Evolutionary conservation across 176 grass and related monocot genomes (phyloP), one percentile per base, ranked within the genome.

Genomic region (Carex pumila): DNA sequence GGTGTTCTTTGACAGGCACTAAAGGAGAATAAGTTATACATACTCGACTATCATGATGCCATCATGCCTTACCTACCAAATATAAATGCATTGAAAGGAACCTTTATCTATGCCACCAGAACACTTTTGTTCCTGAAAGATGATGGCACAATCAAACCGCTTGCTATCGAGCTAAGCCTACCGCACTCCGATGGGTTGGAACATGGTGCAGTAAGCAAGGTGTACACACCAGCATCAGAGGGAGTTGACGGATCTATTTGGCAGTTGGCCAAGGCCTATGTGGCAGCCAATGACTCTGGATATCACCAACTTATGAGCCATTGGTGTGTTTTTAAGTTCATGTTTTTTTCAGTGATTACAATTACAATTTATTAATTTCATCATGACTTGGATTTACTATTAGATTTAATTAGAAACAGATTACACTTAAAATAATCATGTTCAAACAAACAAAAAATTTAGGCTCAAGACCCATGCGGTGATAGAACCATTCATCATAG

Each of bases 181-280:
- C 7, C 88, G 79, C 56, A 92, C 88, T 12, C 86, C 88, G 57
- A 97, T 89, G 92, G 0, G 14, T 81, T 15, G 72, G 71, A 63
- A 81, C 62, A 2, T 85, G 94, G 1, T 55, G 89, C 86, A 3
- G 7, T 37, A 36, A 94, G 89, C 86, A 91, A 53, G 31, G 90
- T 94, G 29, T 94, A 86, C 75, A 90, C 84, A 3, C 91, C 92
- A 0, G 87, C 86, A n/a, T 17, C 73, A 0, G 45, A 58, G 1
- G 89, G 92, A 0, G 82, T 89, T 11, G 6, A 86, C 0, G 80
- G 85, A 0, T 88, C 89, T 17, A 87, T 98, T 15, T 98, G 95
- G 95, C 91, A 93, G 36, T 88, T 98, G 55, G 92, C 95, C 61
- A 98, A 98, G 88, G 95, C 95, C 19, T 98, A 95, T 7, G 90